Conservation (phyloP, 108 stramenopile species). For the Seminavis robusta region DNA sequence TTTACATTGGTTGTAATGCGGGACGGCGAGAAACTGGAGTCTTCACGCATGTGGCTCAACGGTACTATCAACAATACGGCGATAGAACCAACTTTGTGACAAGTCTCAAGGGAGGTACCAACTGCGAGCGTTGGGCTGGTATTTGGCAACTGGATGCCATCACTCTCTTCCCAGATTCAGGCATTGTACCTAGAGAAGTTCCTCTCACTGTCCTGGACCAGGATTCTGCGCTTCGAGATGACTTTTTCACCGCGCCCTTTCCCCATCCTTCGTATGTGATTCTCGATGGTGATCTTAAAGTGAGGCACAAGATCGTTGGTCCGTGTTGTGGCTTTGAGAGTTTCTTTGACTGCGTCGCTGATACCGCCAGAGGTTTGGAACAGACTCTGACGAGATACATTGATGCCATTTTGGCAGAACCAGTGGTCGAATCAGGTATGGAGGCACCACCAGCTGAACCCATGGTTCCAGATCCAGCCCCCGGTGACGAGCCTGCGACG, state of each 20-base stretch:
- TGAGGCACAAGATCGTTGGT: slow-evolving; percentile 43
- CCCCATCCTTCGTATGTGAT: slow-evolving; percentile 41
- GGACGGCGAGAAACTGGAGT: slow-evolving; percentile 45
- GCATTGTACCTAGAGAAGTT: slow-evolving; percentile 19
- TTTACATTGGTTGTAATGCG: slow-evolving; percentile 49
- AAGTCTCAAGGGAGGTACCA: slow-evolving; percentile 42
- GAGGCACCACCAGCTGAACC: not conserved
- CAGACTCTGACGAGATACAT: slow-evolving; percentile 20
- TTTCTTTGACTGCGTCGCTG: slow-evolving; percentile 37
- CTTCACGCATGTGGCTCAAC: slow-evolving; percentile 37
- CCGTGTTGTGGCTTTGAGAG: slow-evolving; percentile 48
- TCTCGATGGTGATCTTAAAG: slow-evolving; percentile 27
- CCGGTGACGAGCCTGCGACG: not conserved
- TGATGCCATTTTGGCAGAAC: slow-evolving; percentile 14
- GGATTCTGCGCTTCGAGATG: slow-evolving; percentile 23
- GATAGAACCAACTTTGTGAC: slow-evolving; percentile 26
- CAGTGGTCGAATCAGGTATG: not conserved
- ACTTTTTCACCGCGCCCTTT: slow-evolving; percentile 42
- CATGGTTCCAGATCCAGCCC: not conserved
- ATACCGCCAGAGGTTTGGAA: slow-evolving; percentile 28
- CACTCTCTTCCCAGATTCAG: slow-evolving; percentile 16
- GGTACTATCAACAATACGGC: slow-evolving; percentile 22
- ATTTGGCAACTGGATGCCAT: slow-evolving; percentile 40
- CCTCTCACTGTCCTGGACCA: slow-evolving; percentile 33
- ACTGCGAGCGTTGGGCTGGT: slow-evolving; percentile 30